Base-by-base conservation (phyloP, 2,329 filamentous ascomycete genomes). In the Ophioceras dolichostomum region DNA sequence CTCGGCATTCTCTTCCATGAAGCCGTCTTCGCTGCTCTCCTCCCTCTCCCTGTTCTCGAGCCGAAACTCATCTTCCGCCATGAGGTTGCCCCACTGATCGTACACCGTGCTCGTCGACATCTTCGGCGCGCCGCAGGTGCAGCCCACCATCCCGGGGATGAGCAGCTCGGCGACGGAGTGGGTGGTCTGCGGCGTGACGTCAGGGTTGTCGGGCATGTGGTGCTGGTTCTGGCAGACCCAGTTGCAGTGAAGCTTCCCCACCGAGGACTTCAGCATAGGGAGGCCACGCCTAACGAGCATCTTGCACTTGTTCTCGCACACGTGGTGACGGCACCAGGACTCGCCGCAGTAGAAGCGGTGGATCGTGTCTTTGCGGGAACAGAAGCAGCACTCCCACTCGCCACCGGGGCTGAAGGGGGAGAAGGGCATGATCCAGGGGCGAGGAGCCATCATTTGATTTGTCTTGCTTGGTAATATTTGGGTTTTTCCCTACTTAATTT, bases 321-420 rank as follows among this genome's bases (percentile, higher is more conserved):
- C 30, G 8, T 9, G 9, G 30, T 32, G 30, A 12, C 9, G 10
- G 17, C 22, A 26, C 22, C 30, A 32, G 8, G 17, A 17, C 6
- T 9, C 14, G 1, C 7, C 30, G 10, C 30, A 32, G 3, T 20
- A 18, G 5, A 18, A 17, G 8, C 30, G 14, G 30, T 32, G 13
- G 12, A 32, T 32, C 5, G 16, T 17, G 10, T 32, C 17, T 19
- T 12, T 16, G 7, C 17, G 4, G 30, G 5, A 5, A 17, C 30
- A 32, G 30, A 12, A 12, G 30, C 30, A 32, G 30, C 30, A 32
- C 30, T 32, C 8, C 30, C 30, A 32, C 30, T 32, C 30, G 30
- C 30, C 30, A 6, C 14, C 12, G 2, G 30, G 30, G 30, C 14
- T 13, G 30, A 32, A 32, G 30, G 30, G 30, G 8, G 30, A 32